Evolutionary conservation across 768 basidiomycete species (phyloP), one percentile per base, ranked within the genome.

Genomic region (Naematelia encephala): DNA sequence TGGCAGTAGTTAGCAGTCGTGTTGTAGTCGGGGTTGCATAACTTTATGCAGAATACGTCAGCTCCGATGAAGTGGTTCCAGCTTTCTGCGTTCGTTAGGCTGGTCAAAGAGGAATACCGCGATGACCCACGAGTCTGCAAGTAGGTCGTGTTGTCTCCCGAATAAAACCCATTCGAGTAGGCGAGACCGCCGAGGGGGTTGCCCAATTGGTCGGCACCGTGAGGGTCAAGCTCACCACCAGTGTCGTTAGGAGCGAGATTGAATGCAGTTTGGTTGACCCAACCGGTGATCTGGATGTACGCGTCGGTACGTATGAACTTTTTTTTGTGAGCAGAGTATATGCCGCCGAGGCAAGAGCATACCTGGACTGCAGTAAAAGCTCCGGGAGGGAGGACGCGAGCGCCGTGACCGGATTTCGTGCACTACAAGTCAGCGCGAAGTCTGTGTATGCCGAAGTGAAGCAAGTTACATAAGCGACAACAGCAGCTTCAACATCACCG

Each of bases 161-260:
- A 48, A 11, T 44, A 23, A 1, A 56, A 27, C 22, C 46, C 22
- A 5, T 11, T 56, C 13, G 55, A 56, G 47, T 56, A 56, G 14
- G 48, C 23, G 44, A 49, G 14, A 8, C 55, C 55, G 19, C 55
- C 55, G 27, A 56, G 55, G 5, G 55, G 55, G 55, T 56, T 56
- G 5, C 55, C 55, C 16, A 48, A 21, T 22, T 48, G n/a, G 29
- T 56, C 55, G 26, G 44, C 55, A 5, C 55, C 55, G 45, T 56
- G 55, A 1, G 55, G 55, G 55, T 56, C 55, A 29, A 56, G 55
- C 29, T 56, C 55, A 19, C 55, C 55, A 5, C 55, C 55, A 13
- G 55, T 21, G 39, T 56, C 55, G 29, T 27, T 34, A 14, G 55
- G 23, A 22, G 21, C 55, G 10, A 56, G 55, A 27, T 42, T 42